Percentiles rank a stretch among this genome's conserved stretches.
Evolutionary conservation across 2,329 filamentous ascomycete species (phyloP).

Genomic region (Sarocladiaceae sp.): DNA sequence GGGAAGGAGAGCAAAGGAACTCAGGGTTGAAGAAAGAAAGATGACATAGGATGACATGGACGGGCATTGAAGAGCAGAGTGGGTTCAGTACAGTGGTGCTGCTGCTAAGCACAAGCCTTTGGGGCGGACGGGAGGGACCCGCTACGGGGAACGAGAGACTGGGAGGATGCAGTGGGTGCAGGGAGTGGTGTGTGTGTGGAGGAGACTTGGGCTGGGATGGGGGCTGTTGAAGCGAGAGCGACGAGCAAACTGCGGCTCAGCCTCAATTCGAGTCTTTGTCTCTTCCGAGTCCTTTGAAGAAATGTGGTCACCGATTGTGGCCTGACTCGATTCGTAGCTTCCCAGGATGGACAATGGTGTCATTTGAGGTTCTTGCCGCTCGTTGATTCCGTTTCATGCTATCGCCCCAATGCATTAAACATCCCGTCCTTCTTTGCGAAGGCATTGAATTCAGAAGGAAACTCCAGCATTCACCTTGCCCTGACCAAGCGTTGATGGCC

Average conservation of each 20-base stretch:
- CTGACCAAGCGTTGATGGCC: too few relatives aligned
- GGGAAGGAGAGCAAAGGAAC: neutral
- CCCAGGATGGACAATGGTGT: neutral
- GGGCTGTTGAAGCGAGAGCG: neutral
- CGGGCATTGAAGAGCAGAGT: neutral
- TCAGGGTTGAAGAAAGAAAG: neutral
- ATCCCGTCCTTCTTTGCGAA: too few relatives aligned
- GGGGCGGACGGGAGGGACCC: slow-evolving; percentile 7
- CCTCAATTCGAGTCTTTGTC: neutral
- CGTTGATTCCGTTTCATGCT: too few relatives aligned
- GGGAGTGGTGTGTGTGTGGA: neutral
- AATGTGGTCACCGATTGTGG: neutral
- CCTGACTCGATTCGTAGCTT: neutral
- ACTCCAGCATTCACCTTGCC: too few relatives aligned
- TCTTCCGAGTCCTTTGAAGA: neutral
- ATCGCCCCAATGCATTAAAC: too few relatives aligned
- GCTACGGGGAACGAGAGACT: neutral
- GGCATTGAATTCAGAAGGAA: too few relatives aligned
- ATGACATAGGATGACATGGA: neutral
- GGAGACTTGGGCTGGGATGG: neutral
- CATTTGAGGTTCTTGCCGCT: neutral
- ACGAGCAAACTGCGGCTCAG: neutral
- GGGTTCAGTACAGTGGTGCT: too few relatives aligned
- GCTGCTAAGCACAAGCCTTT: neutral
- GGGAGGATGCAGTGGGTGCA: neutral